phyloP scores from a whole-genome alignment of 129 eudicot genomes.

The Smallanthus sonchifolius region DNA sequence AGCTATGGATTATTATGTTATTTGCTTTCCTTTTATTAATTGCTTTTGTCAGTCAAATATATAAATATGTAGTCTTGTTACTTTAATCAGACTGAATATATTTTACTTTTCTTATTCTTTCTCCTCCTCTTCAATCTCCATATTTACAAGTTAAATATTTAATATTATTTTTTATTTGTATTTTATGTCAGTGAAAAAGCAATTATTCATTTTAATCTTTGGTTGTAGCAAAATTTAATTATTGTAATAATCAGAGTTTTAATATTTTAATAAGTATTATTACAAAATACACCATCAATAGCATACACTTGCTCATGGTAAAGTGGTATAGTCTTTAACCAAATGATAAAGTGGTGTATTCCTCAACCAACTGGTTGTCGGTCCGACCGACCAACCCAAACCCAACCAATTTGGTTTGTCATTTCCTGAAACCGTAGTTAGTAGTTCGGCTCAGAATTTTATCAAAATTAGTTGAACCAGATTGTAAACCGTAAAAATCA shows the following conservation, averaged over 20 bases:
- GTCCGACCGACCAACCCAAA: no score
- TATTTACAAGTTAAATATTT: background rate
- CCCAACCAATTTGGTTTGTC: no score
- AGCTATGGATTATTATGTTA: background rate
- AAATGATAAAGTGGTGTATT: no score
- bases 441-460: no score
- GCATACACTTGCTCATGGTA: no score
- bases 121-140: conserved; percentile 5
- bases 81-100: conserved; percentile 1
- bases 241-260: background rate
- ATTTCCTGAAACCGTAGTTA: no score
- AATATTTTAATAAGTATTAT: no score
- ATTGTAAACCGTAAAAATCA: no score
- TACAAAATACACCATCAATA: no score
- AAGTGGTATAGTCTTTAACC: no score
- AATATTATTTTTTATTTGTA: background rate
- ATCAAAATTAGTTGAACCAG: no score
- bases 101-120: conserved; percentile 29
- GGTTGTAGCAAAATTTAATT: background rate
- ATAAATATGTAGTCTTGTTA: conserved; percentile 11
- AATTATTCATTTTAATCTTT: background rate
- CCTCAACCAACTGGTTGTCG: no score
- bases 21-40: background rate
- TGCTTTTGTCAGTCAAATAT: conserved; percentile 35
- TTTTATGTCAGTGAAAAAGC: background rate